phyloP scores from a whole-genome alignment of 768 basidiomycete species.

The Podaxis carcinomalis region DNA sequence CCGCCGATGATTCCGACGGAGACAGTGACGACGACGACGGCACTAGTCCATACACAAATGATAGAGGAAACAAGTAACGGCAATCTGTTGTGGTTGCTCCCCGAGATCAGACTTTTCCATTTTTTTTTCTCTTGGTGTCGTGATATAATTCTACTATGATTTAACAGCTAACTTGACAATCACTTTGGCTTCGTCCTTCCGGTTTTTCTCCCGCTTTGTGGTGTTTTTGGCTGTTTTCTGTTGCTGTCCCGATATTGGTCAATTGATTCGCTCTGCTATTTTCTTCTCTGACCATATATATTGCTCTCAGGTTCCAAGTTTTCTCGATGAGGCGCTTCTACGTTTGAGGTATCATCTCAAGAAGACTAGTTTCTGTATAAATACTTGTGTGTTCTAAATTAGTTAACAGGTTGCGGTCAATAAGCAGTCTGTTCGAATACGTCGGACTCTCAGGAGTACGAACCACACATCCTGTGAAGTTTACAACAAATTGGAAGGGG shows the following conservation, averaged over 20 bases:
- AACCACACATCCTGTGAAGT: background rate
- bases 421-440: background rate
- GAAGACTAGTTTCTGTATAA: background rate
- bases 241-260: background rate
- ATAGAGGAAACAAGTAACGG: slow-evolving; percentile 7
- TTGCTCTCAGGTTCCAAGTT: background rate
- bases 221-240: background rate
- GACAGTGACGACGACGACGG: slow-evolving; percentile 12
- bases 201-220: background rate
- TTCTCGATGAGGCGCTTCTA: background rate
- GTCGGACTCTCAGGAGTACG: background rate
- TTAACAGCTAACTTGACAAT: background rate
- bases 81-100: too few species aligned
- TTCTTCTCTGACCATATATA: background rate
- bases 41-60: background rate
- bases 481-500: background rate
- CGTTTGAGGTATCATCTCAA: background rate
- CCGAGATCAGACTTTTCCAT: background rate
- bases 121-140: background rate
- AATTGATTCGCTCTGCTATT: background rate
- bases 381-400: background rate
- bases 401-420: background rate
- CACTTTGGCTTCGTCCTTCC: background rate
- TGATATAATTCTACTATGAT: background rate
- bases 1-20: slow-evolving; percentile 9